phyloP scores from a whole-genome alignment of 495 filamentous ascomycete genomes.

The Glonium stellatum region DNA sequence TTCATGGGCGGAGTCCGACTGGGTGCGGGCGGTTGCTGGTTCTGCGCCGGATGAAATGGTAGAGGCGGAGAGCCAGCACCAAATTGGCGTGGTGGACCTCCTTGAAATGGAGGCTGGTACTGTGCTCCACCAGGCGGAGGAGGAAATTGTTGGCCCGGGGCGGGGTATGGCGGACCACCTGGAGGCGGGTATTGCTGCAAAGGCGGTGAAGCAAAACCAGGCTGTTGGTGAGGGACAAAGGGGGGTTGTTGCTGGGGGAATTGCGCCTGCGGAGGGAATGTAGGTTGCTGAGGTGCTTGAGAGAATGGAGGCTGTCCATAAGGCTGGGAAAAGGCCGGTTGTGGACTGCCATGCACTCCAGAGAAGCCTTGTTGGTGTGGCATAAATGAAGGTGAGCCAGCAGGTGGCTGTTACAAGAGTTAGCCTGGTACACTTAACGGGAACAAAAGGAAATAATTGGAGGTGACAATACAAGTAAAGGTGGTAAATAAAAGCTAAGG shows the following conservation, averaged over 20 bases:
- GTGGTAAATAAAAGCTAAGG: no score
- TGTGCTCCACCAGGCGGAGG: conserved; percentile 19
- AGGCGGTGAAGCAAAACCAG: conserved; percentile 10
- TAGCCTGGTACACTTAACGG: neutral
- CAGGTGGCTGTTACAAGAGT: neutral
- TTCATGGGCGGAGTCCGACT: conserved; percentile 24
- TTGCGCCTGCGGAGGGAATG: neutral
- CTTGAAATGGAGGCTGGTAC: conserved; percentile 29
- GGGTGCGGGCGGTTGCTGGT: conserved; percentile 31
- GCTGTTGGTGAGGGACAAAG: neutral
- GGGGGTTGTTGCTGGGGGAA: neutral
- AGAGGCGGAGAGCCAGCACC: conserved; percentile 39
- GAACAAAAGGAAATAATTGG: neutral
- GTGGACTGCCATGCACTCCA: neutral
- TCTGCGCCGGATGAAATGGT: conserved; percentile 29
- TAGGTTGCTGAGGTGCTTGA: conserved; percentile 23
- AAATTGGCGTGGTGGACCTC: conserved; percentile 22
- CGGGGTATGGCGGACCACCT: neutral
- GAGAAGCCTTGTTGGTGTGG: conserved; percentile 5
- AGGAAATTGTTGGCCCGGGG: conserved; percentile 3
- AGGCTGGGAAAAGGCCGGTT: conserved; percentile 10
- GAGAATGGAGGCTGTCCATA: conserved; percentile 27
- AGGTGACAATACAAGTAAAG: neutral
- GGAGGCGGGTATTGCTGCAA: conserved; percentile 17
- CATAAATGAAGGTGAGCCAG: conserved; percentile 2